Evolutionary conservation across 108 stramenopile species (phyloP).

Genomic region (Mayamaea pseudoterrestris): DNA sequence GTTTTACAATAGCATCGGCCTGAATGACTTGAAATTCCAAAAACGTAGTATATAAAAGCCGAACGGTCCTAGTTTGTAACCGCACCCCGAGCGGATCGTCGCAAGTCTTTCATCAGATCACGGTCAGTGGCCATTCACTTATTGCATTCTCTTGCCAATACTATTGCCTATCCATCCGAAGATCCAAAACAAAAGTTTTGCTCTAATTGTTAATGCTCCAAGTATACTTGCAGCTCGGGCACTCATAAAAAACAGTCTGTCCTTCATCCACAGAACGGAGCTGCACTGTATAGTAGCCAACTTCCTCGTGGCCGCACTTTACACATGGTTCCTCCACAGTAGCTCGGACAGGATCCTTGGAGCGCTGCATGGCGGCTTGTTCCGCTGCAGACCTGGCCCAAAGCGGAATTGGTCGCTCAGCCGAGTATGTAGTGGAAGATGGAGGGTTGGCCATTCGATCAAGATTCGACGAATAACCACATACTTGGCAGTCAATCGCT

Average conservation of each 20-base stretch:
- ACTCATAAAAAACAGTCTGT: slow-evolving; percentile 99
- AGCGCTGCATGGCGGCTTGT: slow-evolving; percentile 37
- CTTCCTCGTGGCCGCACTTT: slow-evolving; percentile 84
- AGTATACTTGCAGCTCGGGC: slow-evolving; percentile 81
- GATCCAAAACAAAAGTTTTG: too few relatives aligned
- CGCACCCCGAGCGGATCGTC: too few relatives aligned
- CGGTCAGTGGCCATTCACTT: too few relatives aligned
- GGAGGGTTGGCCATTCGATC: slow-evolving; percentile 42
- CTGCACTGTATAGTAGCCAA: slow-evolving; percentile 97
- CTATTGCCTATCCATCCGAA: too few relatives aligned
- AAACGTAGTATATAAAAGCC: too few relatives aligned
- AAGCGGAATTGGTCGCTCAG: slow-evolving; percentile 52
- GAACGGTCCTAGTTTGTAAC: too few relatives aligned
- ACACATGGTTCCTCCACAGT: slow-evolving; percentile 95
- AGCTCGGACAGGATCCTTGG: slow-evolving; percentile 64
- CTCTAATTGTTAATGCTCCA: slow-evolving; percentile 85
- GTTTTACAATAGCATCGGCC: too few relatives aligned
- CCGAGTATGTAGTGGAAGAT: slow-evolving; percentile 51
- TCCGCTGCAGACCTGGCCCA: slow-evolving; percentile 81
- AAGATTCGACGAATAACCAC: slow-evolving; percentile 57
- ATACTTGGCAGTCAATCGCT: slow-evolving; percentile 54
- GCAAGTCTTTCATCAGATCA: too few relatives aligned
- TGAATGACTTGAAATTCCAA: too few relatives aligned
- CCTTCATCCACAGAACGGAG: slow-evolving; percentile 97
- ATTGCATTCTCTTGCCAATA: too few relatives aligned